Evolutionary conservation across 2,329 filamentous ascomycete genomes (phyloP).

Genomic region (Onygena corvina): DNA sequence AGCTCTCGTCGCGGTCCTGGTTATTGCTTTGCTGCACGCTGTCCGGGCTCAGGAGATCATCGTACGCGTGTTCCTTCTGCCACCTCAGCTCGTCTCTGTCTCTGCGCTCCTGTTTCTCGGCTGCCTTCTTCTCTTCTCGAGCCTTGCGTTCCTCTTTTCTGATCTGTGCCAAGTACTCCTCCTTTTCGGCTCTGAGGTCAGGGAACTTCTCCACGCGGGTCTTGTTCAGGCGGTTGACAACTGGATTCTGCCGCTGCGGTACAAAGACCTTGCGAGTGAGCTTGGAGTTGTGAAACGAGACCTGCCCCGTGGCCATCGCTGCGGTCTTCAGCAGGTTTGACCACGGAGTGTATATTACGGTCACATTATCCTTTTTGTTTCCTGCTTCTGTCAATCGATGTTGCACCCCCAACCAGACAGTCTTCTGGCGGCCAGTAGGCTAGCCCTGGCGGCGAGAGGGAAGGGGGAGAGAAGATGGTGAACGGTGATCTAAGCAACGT

Average conservation of each 20-base stretch:
- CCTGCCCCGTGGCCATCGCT: constrained; percentile 89
- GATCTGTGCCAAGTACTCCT: constrained; percentile 59
- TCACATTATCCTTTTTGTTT: constrained; percentile 98
- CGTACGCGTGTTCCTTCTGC: constrained; percentile 96
- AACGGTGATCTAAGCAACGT: constrained; percentile 14
- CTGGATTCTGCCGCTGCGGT: constrained; percentile 66
- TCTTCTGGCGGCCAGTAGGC: too few relatives aligned
- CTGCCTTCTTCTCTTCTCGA: constrained; percentile 30
- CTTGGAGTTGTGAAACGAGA: constrained; percentile 82
- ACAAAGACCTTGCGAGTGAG: constrained; percentile 74
- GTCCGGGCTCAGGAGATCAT: constrained; percentile 77
- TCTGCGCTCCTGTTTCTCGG: constrained; percentile 41
- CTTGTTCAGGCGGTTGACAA: constrained; percentile 97
- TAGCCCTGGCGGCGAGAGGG: too few relatives aligned
- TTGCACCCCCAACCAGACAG: neutral
- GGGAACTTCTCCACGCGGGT: constrained; percentile 81
- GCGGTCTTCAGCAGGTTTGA: constrained; percentile 91
- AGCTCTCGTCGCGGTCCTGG: constrained; percentile 61
- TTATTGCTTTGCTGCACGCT: constrained; percentile 69
- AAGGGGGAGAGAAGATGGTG: neutral
- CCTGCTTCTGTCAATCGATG: constrained; percentile 38
- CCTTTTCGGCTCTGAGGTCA: constrained; percentile 69
- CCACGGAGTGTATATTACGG: constrained; percentile 95
- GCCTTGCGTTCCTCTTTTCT: constrained; percentile 51
- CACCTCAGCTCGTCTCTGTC: constrained; percentile 82